These are phyloP conservation scores for Acanthamoeba royreba DNA, from an alignment of 208 protist genomes.

Conservation along the genomic window DNA sequence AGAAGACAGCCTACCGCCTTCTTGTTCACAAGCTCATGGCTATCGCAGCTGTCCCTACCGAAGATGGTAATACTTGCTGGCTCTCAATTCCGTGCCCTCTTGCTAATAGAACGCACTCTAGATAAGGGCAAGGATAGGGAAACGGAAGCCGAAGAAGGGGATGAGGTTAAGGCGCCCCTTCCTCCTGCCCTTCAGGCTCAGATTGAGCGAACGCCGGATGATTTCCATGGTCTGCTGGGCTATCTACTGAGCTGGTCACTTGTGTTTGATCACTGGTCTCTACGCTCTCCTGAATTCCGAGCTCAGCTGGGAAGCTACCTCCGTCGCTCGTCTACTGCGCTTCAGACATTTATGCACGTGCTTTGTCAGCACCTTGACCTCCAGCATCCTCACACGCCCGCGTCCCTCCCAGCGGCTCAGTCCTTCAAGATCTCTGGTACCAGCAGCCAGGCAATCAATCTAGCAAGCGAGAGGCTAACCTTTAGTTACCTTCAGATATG, in stretches of 20 bases:
- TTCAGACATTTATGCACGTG: not conserved
- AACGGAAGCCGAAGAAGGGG: not conserved
- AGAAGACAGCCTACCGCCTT: conserved; percentile 49
- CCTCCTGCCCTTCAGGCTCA: not conserved
- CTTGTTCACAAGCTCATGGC: conserved; percentile 37
- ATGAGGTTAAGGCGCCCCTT: not conserved
- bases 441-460: not conserved
- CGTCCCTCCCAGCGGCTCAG: not conserved
- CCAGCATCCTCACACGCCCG: not conserved
- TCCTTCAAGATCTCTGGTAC: conserved; percentile 23
- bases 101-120: not conserved
- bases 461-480: not conserved
- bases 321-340: not conserved
- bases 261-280: conserved; percentile 8
- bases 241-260: conserved; percentile 49
- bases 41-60: not conserved
- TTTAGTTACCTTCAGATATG: not conserved
- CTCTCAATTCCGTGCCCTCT: not conserved
- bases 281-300: conserved; percentile 20
- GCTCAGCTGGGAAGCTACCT: not conserved
- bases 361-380: conserved; percentile 45
- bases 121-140: conserved; percentile 14
- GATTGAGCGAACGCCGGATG: not conserved
- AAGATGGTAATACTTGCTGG: not conserved
- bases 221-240: conserved; percentile 14